phyloP scores from a whole-genome alignment of 2,329 filamentous ascomycete genomes.

The Diplodia intermedia region DNA sequence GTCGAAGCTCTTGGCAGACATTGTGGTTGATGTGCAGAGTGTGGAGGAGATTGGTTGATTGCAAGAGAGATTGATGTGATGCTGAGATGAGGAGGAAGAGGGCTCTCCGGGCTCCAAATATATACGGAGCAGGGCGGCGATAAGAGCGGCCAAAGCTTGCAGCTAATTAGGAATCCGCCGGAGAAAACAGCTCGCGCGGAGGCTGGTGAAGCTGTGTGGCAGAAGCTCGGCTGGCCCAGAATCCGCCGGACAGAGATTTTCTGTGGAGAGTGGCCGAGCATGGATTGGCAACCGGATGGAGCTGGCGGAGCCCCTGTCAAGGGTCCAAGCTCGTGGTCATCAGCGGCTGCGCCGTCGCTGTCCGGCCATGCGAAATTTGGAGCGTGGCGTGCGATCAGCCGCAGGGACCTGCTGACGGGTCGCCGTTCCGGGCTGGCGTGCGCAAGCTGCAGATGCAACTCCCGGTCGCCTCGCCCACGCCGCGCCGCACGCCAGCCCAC shows the following conservation, averaged over 20 bases:
- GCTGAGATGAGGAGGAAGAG: slow-evolving; percentile 67
- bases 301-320: slow-evolving; percentile 17
- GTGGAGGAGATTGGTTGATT: slow-evolving; percentile 38
- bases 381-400: slow-evolving; percentile 13
- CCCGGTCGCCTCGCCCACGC: slow-evolving; percentile 12
- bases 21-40: slow-evolving; percentile 4
- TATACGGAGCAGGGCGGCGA: slow-evolving; percentile 29
- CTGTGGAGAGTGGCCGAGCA: slow-evolving; percentile 28
- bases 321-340: slow-evolving; percentile 25
- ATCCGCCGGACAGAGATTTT: slow-evolving; percentile 32
- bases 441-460: neutral
- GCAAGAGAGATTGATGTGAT: slow-evolving; percentile 70
- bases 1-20: slow-evolving; percentile 34
- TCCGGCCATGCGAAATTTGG: slow-evolving; percentile 12
- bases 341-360: slow-evolving; percentile 23
- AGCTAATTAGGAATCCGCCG: slow-evolving; percentile 17
- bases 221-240: slow-evolving; percentile 23
- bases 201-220: neutral
- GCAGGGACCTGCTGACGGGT: slow-evolving; percentile 14
- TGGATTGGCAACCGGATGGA: neutral
- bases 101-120: slow-evolving; percentile 10
- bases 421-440: too few species aligned
- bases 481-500: slow-evolving; percentile 3
- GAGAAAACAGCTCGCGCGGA: slow-evolving; percentile 2
- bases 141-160: slow-evolving; percentile 22